Evolutionary conservation across 2,329 filamentous ascomycete genomes (phyloP), one percentile per base, ranked within the genome.

Genomic region (Didymella glomerata): DNA sequence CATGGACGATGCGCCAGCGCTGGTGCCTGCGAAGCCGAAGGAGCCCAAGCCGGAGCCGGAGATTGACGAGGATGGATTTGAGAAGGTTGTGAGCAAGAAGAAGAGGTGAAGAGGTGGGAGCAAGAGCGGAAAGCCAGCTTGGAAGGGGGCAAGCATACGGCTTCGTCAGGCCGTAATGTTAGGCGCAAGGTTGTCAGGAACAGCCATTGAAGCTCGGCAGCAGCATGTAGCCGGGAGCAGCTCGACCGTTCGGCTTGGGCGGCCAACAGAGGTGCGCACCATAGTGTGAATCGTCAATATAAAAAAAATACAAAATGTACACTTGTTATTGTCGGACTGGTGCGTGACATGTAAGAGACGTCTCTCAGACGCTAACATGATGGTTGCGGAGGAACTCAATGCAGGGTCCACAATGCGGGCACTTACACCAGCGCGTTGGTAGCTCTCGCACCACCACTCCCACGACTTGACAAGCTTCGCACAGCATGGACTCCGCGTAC

Each of bases 401-500:
- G 50, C 56, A 54, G 56, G 50, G 56, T 59, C 56, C 50, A 48
- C 47, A 18, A 47, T 54, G 56, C 50, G 56, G 56, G 55, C 32
- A 41, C 56, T 44, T 60, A 48, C 47, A 53, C 49, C 57, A 60
- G 48, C 3, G 24, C 54, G 57, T 41, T 57, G 48, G 51, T 58
- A 62, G 57, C 65, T 54, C 41, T 54, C 42, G 44, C 48, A 51
- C 50, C 53, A 53, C 49, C 50, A 57, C 60, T 32, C 36, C 27
- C 50, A 41, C 36, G 46, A 34, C 45, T 7, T 40, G 44, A 16
- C 48, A 24, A 14, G 28, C 45, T 14, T 11, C 40, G 9, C 50
- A 48, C 50, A 63, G 48, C 51, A 98, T 99, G 95, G 95, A 99
- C 86, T 84, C 96, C 73, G 93, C 93, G 44, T 99, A 98, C 85